A percentile compares a stretch with the other conserved stretches of the same genome.
Evolutionary conservation across 495 filamentous ascomycete genomes (phyloP).

Genomic region (Aspergillus ostianus): DNA sequence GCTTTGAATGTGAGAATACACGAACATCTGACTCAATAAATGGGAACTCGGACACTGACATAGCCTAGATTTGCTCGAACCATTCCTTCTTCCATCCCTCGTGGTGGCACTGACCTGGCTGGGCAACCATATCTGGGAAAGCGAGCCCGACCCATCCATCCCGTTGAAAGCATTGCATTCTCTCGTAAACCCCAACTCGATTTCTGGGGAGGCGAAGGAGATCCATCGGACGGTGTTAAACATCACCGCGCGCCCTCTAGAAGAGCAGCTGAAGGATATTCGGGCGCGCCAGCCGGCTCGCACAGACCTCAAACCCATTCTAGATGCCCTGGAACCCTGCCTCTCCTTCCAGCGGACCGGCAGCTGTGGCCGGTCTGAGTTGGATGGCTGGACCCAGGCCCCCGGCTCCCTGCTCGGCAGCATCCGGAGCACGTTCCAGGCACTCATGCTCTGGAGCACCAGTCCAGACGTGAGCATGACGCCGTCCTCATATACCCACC

Average conservation of each 20-base stretch:
- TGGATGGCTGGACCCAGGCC: slow-evolving; percentile 69
- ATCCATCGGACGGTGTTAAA: slow-evolving; percentile 83
- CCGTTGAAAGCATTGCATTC: slow-evolving; percentile 66
- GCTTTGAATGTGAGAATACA: slow-evolving; percentile 73
- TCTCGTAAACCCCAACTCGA: slow-evolving; percentile 70
- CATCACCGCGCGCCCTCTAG: slow-evolving; percentile 74
- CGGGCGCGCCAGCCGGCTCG: slow-evolving; percentile 65
- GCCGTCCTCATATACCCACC: slow-evolving; percentile 76
- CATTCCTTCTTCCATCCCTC: slow-evolving; percentile 84
- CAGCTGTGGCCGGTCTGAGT: slow-evolving; percentile 65
- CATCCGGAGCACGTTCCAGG: slow-evolving; percentile 63
- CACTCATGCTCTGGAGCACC: slow-evolving; percentile 70
- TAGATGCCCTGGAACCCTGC: slow-evolving; percentile 67
- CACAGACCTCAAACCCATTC: slow-evolving; percentile 69
- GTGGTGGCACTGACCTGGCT: slow-evolving; percentile 80
- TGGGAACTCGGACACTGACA: slow-evolving; percentile 11
- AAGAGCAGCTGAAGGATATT: slow-evolving; percentile 71
- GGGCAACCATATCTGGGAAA: slow-evolving; percentile 76
- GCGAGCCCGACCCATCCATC: slow-evolving; percentile 60
- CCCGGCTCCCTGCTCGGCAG: slow-evolving; percentile 61
- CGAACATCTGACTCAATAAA: neutral
- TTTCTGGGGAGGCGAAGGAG: slow-evolving; percentile 73
- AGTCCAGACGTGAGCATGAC: slow-evolving; percentile 61
- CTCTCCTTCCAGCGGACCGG: slow-evolving; percentile 64
- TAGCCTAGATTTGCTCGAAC: slow-evolving; percentile 71